Evolutionary conservation across 441 rosid genomes (phyloP), one percentile per base, ranked within the genome.

Genomic region (Theobroma grandiflorum): DNA sequence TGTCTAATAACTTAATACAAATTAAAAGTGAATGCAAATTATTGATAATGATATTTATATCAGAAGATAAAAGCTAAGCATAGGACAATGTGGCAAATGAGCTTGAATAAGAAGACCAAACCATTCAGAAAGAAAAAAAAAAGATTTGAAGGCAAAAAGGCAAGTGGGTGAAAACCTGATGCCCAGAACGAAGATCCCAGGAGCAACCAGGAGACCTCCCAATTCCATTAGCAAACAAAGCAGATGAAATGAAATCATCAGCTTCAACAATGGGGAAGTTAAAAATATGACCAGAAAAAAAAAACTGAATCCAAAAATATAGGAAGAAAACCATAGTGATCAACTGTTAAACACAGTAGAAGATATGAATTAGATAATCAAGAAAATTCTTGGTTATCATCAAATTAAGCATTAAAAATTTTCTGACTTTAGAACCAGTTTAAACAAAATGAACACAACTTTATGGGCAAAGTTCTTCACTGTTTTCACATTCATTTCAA

Each of bases 181-280:
- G 67, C 57, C 61, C 65, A 52, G 74, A 77, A 67, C 31, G 74
- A 49, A 76, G 62, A 45, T 64, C 79, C 79, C 79, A 76, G 49
- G 59, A 77, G 80, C 65, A 77, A 66, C 72, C 64, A 65, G 64
- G 73, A 76, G 73, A 65, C 79, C 73, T 65, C 73, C 79, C 58
- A 10, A 64, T 22, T 40, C 61, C 20, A 53, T 22, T 40, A 40
- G 14, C 15, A 38, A 35, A 11, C 4, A 6, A 6, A 66, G 10
- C 40, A 14, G 61, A 71, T 16, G 33, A 71, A 70, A 22, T 33
- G 43, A 35, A 45, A 63, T 15, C 43, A 35, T 35, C 43, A 63
- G 43, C 37, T 64, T 64, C 45, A 37, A 37, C 22, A 37, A 16
- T 64, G 42, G 20, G 6, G 20, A 35, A 14, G 20, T 63, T 31